Base-by-base conservation (phyloP, 2,329 filamentous ascomycete species). In the Elsinoe necatrix region DNA sequence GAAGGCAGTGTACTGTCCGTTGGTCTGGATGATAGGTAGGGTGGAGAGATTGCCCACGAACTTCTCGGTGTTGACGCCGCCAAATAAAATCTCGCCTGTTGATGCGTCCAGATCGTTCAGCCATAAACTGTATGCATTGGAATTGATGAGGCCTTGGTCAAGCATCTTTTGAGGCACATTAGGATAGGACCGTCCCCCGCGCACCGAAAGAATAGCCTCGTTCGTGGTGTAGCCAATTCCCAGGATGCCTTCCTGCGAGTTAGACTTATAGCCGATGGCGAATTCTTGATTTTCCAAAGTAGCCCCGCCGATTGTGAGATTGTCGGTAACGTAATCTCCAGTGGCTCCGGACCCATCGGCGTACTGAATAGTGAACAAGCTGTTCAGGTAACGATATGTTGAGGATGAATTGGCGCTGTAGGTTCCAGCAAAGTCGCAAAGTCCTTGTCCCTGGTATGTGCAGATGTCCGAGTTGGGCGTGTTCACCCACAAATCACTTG, bases 331-430 rank as follows among this genome's bases (percentile, higher is more conserved):
- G 68, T 95, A 95, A 70, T 93, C 87, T 31, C 91, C 90, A 1
- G 73, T 69, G 0, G 89, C 87, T 4, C 83, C 82, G 0, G 87
- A 87, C 45, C 87, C 87, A 70, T 95, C 90, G 39, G 87, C 85
- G 63, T 95, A 95, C 1, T 84, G 83, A 61, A 95, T 95, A 72
- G 92, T 91, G 75, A 96, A 95, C 59, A 83, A 77, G 65, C 80
- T 83, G 61, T 83, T 84, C 56, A 95, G 71, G 66, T 84, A 89
- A 31, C 77, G 65, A 70, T 91, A 92, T 1, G 89, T 87, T 1
- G 86, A 89, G 0, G 89, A 95, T 0, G 76, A 71, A 67, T 87
- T 85, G 39, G 86, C 79, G 42, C 72, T 69, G 69, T 90, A 95
- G 1, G 82, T 82, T 12, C 87, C 88, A 0, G 81, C 79, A 16